Evolutionary conservation across 495 filamentous ascomycete genomes (phyloP), one percentile per base, ranked within the genome.

Genomic region (Cudoniella acicularis): DNA sequence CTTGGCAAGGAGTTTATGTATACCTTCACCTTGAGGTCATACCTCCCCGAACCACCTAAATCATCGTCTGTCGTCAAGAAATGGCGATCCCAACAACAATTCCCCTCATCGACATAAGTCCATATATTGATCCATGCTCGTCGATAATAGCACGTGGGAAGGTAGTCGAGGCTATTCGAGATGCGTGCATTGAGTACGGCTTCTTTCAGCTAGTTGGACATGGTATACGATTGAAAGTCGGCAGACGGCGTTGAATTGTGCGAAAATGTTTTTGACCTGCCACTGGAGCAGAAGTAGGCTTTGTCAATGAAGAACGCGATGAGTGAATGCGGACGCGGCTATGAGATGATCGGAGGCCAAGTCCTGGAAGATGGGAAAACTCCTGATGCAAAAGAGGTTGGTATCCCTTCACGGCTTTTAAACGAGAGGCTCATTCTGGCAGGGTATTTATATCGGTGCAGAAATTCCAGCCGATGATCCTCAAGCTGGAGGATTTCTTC

Each of bases 171-270:
- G 24, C 24, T 3, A 41, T 85, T 18, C 72, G 70, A 21, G 69
- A 75, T 36, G 80, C 79, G 1, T 84, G 79, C 57, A 70, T 72
- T 0, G 71, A 74, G 4, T 77, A 78, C 26, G 81, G 82, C 0
- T 85, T 85, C 66, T 82, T 85, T 64, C 77, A 81, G 24, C 75
- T 83, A 23, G 71, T 73, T 40, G 72, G 70, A 23, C 64, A 67
- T 25, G 70, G 72, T 2, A 71, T 84, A 21, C 59, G 77, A 4
- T 67, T 0, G 61, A 72, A 1, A 57, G 73, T 25, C 69, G 73
- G 17, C 53, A 67, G 16, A 54, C 62, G 2, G 60, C 79, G 6
- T 70, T 80, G 20, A 42, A 69, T 23, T 68, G 71, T 2, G 74
- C 74, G 16, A 67, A 73, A 49, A 58, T 57, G 0, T 77, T 85